A percentile compares a stretch with the other conserved stretches of the same genome.
phyloP scores from a whole-genome alignment of 2,329 filamentous ascomycete species.

The Colletotrichum camelliae region DNA sequence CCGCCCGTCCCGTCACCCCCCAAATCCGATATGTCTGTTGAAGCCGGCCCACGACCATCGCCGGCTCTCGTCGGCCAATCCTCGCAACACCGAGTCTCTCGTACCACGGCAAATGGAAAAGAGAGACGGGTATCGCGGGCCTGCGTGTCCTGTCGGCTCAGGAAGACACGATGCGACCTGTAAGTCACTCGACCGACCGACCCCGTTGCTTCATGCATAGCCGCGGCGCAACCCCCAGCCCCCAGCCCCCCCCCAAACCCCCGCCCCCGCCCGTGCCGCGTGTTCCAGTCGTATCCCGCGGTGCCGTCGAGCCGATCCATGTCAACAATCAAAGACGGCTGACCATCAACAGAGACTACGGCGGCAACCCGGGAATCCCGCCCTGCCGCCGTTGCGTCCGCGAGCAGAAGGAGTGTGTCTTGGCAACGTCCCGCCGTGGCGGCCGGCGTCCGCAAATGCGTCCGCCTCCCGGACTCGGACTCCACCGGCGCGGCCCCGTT shows the following conservation, averaged over 20 bases:
- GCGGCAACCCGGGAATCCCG: slow-evolving; percentile 37
- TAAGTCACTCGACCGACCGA: slow-evolving; percentile 23
- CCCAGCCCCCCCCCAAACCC: not conserved
- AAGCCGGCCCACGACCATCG: not conserved
- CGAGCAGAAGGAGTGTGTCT: slow-evolving; percentile 41
- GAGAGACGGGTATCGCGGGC: slow-evolving; percentile 36
- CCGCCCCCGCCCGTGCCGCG: not conserved
- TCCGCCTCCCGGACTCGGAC: not conserved
- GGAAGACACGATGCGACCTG: slow-evolving; percentile 38
- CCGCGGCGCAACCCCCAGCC: not conserved
- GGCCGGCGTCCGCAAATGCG: slow-evolving; percentile 33
- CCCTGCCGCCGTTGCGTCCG: slow-evolving; percentile 44
- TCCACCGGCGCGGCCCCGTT: not conserved
- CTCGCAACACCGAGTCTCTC: not conserved
- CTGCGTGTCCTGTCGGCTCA: slow-evolving; percentile 34
- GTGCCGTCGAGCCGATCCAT: not conserved
- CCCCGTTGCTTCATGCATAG: not conserved
- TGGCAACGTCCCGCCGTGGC: slow-evolving; percentile 44
- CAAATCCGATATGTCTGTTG: slow-evolving; percentile 2
- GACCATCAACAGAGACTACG: slow-evolving; percentile 31
- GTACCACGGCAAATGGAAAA: slow-evolving; percentile 19
- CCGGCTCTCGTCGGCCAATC: not conserved
- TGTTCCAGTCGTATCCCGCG: not conserved
- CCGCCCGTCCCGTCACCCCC: not conserved
- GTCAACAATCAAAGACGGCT: not conserved